A percentile compares a stretch with the other conserved stretches of the same genome.
These are phyloP conservation scores for Candolleomyces aberdarensis DNA, from an alignment of 768 basidiomycete genomes.

Conservation along the genomic window DNA sequence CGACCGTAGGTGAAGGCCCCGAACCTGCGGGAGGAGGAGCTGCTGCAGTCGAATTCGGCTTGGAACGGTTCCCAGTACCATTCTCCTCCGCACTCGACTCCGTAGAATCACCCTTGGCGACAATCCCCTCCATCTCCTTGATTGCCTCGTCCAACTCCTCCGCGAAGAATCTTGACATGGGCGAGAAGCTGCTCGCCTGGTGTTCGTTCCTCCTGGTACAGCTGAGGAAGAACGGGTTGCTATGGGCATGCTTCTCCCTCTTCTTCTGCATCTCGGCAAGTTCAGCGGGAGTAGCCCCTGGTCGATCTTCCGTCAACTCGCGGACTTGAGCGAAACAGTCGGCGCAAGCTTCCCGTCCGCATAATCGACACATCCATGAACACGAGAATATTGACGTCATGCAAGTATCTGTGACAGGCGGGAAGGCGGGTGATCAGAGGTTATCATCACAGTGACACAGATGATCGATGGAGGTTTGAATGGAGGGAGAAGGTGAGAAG, in stretches of 20 bases:
- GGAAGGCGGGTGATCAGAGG: slow-evolving; percentile 4
- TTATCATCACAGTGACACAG: no score
- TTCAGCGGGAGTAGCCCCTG: slow-evolving; percentile 45
- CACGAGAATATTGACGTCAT: slow-evolving; percentile 90
- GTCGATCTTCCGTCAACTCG: slow-evolving; percentile 55
- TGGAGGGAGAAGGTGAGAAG: background rate
- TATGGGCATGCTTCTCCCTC: slow-evolving; percentile 59
- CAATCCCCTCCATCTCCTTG: slow-evolving; percentile 60
- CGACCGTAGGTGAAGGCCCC: no score
- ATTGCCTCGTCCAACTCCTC: slow-evolving; percentile 65
- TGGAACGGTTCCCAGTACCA: background rate
- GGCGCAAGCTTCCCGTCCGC: slow-evolving; percentile 86
- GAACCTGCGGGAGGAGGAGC: background rate
- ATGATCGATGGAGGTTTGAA: background rate
- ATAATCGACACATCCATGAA: slow-evolving; percentile 88
- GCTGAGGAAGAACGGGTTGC: slow-evolving; percentile 70
- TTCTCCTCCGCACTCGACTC: background rate
- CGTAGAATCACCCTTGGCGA: slow-evolving; percentile 20
- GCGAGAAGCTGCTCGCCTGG: slow-evolving; percentile 61
- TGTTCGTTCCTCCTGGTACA: slow-evolving; percentile 76
- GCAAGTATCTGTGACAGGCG: slow-evolving; percentile 68
- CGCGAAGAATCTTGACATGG: slow-evolving; percentile 73
- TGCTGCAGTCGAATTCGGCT: background rate
- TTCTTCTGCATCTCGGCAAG: slow-evolving; percentile 46
- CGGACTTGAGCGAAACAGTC: slow-evolving; percentile 75